phyloP scores from a whole-genome alignment of 2,329 filamentous ascomycete genomes.

The Plectosphaerella sp. region DNA sequence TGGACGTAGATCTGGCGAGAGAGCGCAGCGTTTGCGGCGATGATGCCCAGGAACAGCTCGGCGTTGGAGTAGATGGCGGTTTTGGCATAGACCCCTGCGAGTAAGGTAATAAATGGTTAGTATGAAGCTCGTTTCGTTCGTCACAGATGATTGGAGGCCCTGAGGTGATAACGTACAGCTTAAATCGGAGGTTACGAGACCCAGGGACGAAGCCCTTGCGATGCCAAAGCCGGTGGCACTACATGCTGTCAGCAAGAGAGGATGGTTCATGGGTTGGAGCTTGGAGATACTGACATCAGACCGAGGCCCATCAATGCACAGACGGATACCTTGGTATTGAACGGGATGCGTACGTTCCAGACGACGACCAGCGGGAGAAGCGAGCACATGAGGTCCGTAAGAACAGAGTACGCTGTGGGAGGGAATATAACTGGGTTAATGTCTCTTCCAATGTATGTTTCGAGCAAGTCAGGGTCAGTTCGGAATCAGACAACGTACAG shows the following conservation, averaged over 20 bases:
- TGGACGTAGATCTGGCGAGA: conserved; percentile 17
- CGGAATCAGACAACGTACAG: conserved; percentile 6
- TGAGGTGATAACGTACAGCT: conserved; percentile 14
- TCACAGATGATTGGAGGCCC: too few species aligned
- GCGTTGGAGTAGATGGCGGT: conserved; percentile 32
- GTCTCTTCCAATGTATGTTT: too few species aligned
- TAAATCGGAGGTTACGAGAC: conserved; percentile 15
- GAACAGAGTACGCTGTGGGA: conserved; percentile 16
- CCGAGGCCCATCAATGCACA: conserved; percentile 28
- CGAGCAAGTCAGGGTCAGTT: background rate
- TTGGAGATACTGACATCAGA: conserved; percentile 12
- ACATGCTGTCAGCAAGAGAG: background rate
- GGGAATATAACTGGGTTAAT: too few species aligned
- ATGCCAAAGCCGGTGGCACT: conserved; percentile 21
- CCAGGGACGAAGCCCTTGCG: conserved; percentile 16
- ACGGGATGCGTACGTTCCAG: conserved; percentile 24
- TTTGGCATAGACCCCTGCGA: conserved; percentile 23
- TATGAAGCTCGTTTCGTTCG: too few species aligned
- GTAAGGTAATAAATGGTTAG: too few species aligned
- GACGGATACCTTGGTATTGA: conserved; percentile 22
- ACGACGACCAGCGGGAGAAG: conserved; percentile 24
- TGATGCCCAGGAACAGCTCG: conserved; percentile 31
- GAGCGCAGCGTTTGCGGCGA: conserved; percentile 24
- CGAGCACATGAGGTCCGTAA: conserved; percentile 19
- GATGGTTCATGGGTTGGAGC: background rate